These are phyloP conservation scores for Daldinia grandis DNA, from an alignment of 495 filamentous ascomycete genomes.

Conservation along the genomic window DNA sequence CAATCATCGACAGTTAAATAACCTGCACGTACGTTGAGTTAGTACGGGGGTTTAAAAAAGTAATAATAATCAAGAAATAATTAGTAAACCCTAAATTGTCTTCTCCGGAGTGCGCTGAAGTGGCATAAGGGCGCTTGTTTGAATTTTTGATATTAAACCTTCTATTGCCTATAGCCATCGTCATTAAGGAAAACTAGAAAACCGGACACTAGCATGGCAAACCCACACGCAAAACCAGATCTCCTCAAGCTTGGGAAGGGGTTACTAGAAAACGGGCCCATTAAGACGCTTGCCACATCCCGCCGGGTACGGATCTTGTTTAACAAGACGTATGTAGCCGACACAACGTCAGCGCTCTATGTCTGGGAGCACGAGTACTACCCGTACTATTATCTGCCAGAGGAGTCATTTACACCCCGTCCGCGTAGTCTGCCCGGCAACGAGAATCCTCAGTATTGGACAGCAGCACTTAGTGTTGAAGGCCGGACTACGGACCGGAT, in stretches of 20 bases:
- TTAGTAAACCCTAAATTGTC: not conserved
- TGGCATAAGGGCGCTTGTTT: not conserved
- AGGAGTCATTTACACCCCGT: not conserved
- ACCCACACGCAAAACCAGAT: conserved; percentile 8
- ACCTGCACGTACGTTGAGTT: not conserved
- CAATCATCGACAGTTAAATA: not conserved
- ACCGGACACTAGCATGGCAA: conserved; percentile 2
- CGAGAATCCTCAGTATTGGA: not conserved
- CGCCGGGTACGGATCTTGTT: conserved; percentile 48
- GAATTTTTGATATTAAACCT: not conserved
- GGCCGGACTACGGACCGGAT: conserved; percentile 21
- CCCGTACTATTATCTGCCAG: conserved; percentile 43
- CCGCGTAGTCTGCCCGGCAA: not conserved
- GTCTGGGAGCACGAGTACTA: conserved; percentile 52
- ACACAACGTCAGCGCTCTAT: conserved; percentile 44
- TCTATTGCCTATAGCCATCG: not conserved
- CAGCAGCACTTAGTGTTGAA: not conserved
- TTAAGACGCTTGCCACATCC: conserved; percentile 44
- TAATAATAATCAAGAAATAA: conserved; percentile 1
- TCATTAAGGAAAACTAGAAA: not conserved
- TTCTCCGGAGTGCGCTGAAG: not conserved
- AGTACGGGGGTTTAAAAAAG: not conserved
- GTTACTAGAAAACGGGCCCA: conserved; percentile 42
- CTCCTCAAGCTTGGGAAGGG: conserved; percentile 40
- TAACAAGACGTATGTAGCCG: conserved; percentile 43